Evolutionary conservation across 805 yeast genomes (phyloP).

Genomic region (Grigorovia jiainica): DNA sequence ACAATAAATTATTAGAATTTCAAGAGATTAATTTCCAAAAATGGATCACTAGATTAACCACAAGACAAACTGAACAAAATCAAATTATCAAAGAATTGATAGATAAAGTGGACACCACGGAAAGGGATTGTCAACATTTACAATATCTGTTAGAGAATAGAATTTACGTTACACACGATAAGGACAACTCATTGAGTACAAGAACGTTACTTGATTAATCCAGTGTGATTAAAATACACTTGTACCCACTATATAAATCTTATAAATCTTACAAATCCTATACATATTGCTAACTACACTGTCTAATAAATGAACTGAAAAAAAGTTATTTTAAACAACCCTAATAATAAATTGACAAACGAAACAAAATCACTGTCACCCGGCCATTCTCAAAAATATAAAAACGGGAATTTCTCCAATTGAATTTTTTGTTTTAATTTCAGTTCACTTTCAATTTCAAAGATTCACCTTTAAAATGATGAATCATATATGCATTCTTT

Average conservation of each 20-base stretch:
- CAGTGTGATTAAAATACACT: no score
- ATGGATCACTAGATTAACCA: slow-evolving; percentile 49
- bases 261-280: no score
- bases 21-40: slow-evolving; percentile 53
- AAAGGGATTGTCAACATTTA: slow-evolving; percentile 18
- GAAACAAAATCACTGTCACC: not conserved
- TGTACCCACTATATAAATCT: no score
- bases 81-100: slow-evolving; percentile 41
- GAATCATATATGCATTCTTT: slow-evolving; percentile 28
- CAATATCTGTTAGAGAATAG: slow-evolving; percentile 9
- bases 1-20: slow-evolving; percentile 33
- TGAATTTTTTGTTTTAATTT: not conserved
- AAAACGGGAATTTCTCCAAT: not conserved
- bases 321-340: no score
- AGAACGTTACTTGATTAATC: not conserved
- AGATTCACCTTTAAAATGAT: slow-evolving; percentile 6
- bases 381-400: not conserved
- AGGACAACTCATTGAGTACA: slow-evolving; percentile 1
- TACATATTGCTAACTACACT: no score
- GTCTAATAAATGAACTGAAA: no score
- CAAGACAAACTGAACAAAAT: slow-evolving; percentile 48
- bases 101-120: slow-evolving; percentile 31
- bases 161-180: not conserved
- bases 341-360: not conserved
- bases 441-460: not conserved